Evolutionary conservation across 306 rosid species (phyloP).

Genomic region (Prunus padus): DNA sequence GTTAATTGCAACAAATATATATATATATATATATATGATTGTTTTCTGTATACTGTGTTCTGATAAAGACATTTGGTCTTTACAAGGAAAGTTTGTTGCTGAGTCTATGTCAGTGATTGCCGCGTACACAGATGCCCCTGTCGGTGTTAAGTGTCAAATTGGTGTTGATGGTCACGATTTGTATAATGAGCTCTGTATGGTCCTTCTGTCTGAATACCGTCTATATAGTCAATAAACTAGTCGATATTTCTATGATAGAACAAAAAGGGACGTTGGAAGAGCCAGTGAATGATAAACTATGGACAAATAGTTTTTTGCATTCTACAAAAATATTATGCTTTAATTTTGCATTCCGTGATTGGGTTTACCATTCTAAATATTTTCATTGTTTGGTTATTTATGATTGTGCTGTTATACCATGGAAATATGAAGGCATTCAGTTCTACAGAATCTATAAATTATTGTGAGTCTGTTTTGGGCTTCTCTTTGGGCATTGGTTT

Average conservation of each 20-base stretch:
- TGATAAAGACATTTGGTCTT: conserved; percentile 48
- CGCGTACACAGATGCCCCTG: conserved; percentile 75
- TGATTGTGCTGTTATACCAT: not conserved
- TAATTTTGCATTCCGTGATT: not conserved
- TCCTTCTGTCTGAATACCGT: conserved; percentile 18
- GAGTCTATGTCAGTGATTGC: conserved; percentile 89
- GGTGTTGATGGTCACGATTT: conserved; percentile 94
- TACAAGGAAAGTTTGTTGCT: conserved; percentile 95
- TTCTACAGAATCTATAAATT: not conserved
- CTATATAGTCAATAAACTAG: conserved; percentile 6
- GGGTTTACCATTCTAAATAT: not conserved
- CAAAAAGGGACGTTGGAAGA: not conserved
- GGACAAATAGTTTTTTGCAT: not conserved
- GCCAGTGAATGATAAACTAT: not conserved
- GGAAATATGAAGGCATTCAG: not conserved
- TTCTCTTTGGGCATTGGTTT: no score
- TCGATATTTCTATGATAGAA: not conserved
- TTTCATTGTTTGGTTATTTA: not conserved
- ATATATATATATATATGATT: not conserved
- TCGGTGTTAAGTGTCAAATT: conserved; percentile 86
- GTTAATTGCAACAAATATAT: conserved; percentile 10
- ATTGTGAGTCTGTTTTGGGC: not conserved
- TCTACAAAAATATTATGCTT: not conserved
- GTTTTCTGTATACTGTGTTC: conserved; percentile 31
- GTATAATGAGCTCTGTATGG: conserved; percentile 90